phyloP scores from a whole-genome alignment of 331 rosid species.

The Quercus tomentella region DNA sequence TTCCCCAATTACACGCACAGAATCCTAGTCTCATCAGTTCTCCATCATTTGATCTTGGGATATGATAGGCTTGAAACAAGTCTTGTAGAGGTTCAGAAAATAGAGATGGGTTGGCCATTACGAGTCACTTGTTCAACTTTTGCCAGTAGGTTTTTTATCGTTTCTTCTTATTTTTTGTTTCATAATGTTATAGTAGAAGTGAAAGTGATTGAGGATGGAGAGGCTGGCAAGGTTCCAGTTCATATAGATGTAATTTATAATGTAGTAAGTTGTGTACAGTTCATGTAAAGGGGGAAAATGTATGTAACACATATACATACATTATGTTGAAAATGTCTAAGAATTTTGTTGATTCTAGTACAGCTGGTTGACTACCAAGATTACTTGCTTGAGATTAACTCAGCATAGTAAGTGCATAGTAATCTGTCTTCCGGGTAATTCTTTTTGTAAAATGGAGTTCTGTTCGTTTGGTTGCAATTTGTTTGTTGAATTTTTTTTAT shows the following conservation, averaged over 20 bases:
- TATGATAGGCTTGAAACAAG: slow-evolving; percentile 29
- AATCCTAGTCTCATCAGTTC: slow-evolving; percentile 21
- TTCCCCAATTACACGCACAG: slow-evolving; percentile 27
- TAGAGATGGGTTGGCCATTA: background rate
- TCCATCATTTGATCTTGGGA: slow-evolving; percentile 93
- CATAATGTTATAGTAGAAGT: background rate
- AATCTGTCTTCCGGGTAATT: too few species aligned
- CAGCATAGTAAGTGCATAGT: too few species aligned
- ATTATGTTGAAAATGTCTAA: background rate
- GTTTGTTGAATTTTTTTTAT: too few species aligned
- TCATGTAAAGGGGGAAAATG: background rate
- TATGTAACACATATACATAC: background rate
- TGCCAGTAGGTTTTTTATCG: background rate
- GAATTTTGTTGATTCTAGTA: background rate
- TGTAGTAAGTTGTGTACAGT: background rate
- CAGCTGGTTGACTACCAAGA: too few species aligned
- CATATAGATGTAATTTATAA: background rate
- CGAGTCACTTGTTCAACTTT: background rate
- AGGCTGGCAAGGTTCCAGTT: background rate
- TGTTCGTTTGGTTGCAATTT: too few species aligned
- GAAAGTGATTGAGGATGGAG: background rate
- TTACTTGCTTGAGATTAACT: too few species aligned
- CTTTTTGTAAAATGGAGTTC: too few species aligned
- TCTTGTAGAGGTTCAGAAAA: background rate
- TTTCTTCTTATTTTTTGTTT: background rate